A percentile compares a stretch with the other conserved stretches of the same genome.
Evolutionary conservation across 2,329 filamentous ascomycete genomes (phyloP).

Genomic region (Aspergillus fischeri): DNA sequence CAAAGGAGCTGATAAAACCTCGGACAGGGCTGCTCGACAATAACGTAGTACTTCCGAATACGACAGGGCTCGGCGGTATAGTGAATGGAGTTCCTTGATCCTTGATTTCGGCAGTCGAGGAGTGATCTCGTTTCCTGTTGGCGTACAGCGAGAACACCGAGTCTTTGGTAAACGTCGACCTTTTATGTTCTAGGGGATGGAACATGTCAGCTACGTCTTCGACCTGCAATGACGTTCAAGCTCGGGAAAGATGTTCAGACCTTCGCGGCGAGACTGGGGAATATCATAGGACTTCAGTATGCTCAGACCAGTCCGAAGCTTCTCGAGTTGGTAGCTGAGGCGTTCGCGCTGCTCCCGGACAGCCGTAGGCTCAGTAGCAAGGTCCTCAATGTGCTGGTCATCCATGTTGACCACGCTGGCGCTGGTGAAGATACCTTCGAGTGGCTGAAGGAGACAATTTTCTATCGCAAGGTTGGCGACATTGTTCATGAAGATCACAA

Average conservation of each 20-base stretch:
- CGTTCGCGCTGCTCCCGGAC: slow-evolving; percentile 12
- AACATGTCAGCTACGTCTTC: neutral
- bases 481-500: slow-evolving; percentile 47
- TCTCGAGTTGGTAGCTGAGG: slow-evolving; percentile 14
- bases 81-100: too few species aligned
- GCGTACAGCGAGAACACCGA: too few species aligned
- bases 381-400: slow-evolving; percentile 29
- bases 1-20: too few species aligned
- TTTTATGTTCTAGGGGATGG: neutral
- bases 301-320: slow-evolving; percentile 9
- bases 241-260: neutral
- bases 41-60: too few species aligned
- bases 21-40: too few species aligned
- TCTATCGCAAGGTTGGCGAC: slow-evolving; percentile 49
- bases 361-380: slow-evolving; percentile 32
- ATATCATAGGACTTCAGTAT: slow-evolving; percentile 1
- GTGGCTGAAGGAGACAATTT: slow-evolving; percentile 43
- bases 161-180: too few species aligned
- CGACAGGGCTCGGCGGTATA: too few species aligned
- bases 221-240: neutral
- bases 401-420: slow-evolving; percentile 33
- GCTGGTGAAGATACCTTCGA: slow-evolving; percentile 42
- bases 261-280: neutral
- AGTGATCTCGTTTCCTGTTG: too few species aligned
- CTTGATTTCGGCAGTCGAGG: too few species aligned